A percentile compares a stretch with the other conserved stretches of the same genome.
phyloP scores from a whole-genome alignment of 2,329 filamentous ascomycete genomes.

The Monosporascus sp. region DNA sequence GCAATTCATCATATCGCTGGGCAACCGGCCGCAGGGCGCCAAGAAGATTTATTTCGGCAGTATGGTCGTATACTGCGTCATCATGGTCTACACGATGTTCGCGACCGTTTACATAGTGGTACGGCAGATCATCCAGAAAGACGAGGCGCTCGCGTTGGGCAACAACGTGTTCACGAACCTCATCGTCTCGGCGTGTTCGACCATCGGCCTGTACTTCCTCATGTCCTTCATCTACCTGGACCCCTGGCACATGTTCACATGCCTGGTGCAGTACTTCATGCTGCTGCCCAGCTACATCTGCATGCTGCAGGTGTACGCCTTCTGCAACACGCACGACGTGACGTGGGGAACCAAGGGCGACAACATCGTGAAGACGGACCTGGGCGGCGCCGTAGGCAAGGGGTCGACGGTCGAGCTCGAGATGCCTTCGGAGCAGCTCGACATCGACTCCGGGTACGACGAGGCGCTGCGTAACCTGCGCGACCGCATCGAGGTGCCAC shows the following conservation, averaged over 20 bases:
- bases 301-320: constrained; percentile 95
- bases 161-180: constrained; percentile 94
- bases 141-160: constrained; percentile 56
- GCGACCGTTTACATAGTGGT: constrained; percentile 84
- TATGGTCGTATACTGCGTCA: constrained; percentile 85
- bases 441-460: constrained; percentile 97
- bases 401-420: constrained; percentile 84
- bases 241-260: constrained; percentile 98
- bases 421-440: constrained; percentile 95
- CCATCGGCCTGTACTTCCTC: constrained; percentile 88
- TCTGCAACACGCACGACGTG: constrained; percentile 98
- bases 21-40: constrained; percentile 91
- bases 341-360: constrained; percentile 99
- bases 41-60: constrained; percentile 83
- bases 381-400: constrained; percentile 76
- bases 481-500: constrained; percentile 79
- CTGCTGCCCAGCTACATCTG: constrained; percentile 93
- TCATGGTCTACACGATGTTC: constrained; percentile 95
- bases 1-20: constrained; percentile 94
- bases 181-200: constrained; percentile 83
- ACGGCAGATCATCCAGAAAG: constrained; percentile 58
- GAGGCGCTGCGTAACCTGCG: constrained; percentile 94
- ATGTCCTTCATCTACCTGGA: constrained; percentile 97
- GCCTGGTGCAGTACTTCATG: constrained; percentile 83
- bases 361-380: constrained; percentile 88